phyloP scores from a whole-genome alignment of 1,284 basidiomycete species.

The Inonotus obliquus region DNA sequence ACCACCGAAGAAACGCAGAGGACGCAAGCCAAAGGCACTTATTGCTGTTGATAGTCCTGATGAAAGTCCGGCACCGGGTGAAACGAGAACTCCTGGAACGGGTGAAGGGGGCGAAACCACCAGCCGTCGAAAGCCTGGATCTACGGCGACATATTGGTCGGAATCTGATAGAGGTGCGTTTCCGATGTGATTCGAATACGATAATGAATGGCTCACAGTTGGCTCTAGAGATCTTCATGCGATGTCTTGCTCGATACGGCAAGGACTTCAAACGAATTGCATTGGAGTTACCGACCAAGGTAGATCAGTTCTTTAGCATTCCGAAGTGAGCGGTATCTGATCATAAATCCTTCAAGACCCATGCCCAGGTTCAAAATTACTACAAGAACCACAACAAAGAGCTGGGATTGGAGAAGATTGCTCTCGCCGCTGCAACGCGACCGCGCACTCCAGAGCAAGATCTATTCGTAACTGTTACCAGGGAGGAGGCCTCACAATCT shows the following conservation, averaged over 20 bases:
- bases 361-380: constrained; percentile 71
- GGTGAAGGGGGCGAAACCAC: constrained; percentile 29
- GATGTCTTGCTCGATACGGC: constrained; percentile 63
- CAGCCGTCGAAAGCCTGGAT: constrained; percentile 33
- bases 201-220: constrained; percentile 20
- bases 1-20: constrained; percentile 14
- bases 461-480: constrained; percentile 4
- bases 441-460: constrained; percentile 29
- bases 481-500: constrained; percentile 2
- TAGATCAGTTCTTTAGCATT: constrained; percentile 23
- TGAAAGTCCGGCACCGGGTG: constrained; percentile 22
- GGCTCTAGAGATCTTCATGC: constrained; percentile 51
- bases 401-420: constrained; percentile 41
- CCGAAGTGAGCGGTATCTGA: not conserved
- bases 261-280: constrained; percentile 76
- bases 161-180: constrained; percentile 52
- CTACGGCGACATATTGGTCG: constrained; percentile 41
- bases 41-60: constrained; percentile 23
- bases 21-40: constrained; percentile 28
- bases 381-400: constrained; percentile 47
- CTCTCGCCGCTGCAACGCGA: constrained; percentile 31
- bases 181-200: constrained; percentile 15
- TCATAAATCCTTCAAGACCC: constrained; percentile 43
- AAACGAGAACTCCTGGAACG: constrained; percentile 29
- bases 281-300: constrained; percentile 70